Evolutionary conservation across 2,329 filamentous ascomycete genomes (phyloP), one percentile per base, ranked within the genome.

Genomic region (Lasiodiplodia gonubiensis): DNA sequence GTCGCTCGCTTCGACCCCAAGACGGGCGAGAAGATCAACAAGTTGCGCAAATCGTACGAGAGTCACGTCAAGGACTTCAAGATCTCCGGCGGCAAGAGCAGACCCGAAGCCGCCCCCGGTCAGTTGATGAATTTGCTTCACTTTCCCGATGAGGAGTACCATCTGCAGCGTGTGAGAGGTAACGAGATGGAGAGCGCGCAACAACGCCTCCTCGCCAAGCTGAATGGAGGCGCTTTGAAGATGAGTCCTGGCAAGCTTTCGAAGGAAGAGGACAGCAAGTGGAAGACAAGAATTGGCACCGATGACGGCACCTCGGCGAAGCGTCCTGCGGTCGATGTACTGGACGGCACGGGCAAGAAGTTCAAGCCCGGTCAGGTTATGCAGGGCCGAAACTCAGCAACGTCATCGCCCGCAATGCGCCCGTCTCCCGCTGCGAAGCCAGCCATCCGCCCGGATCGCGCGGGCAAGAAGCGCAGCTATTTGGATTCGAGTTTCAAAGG

Each of bases 401-500:
- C 78, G 10, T 71, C 78, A 10, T 76, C 78, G 8, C 75, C 77
- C n/a, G 75, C 74, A n/a, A 72, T 74, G 65, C 84, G 86, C 66
- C 66, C 66, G 30, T 46, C 66, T 2, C 37, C 37, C 49, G 64
- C 23, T 12, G 25, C 51, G 4, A 59, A 59, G 64, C 12, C 53
- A n/a, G 78, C 80, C 12, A 77, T 81, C 48, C 84, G 91, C 66
- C 88, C 90, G 39, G 88, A 89, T 72, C 85, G 91, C 57, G 82
- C 84, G 66, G 85, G 87, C 69, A 92, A 91, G 81, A 93, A 93
- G 83, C 86, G 92, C 57, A 87, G 89, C 70, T 94, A 93, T 75
- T 88, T 89, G 48, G 91, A 94, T 70, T 86, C 84, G 72, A 92
- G 89, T 73, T 94, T 87, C 74, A 88, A 91, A 73, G 91, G 91